These are phyloP conservation scores for Acephala macrosclerotiorum DNA, from an alignment of 2,329 filamentous ascomycete genomes.

Conservation along the genomic window DNA sequence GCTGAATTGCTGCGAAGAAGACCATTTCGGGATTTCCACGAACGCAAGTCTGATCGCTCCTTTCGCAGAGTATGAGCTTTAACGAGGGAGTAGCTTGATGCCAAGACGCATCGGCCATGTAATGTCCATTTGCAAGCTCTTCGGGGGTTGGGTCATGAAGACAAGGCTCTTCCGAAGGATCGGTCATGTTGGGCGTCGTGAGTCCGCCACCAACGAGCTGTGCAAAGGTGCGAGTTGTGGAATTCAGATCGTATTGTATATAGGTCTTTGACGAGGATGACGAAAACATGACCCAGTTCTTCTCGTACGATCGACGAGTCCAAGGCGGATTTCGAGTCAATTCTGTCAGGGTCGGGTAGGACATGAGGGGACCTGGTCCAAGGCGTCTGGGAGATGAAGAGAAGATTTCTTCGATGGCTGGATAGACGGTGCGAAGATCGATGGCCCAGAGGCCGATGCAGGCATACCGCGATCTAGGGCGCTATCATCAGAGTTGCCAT, in stretches of 20 bases:
- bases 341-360: conserved; percentile 45
- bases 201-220: conserved; percentile 35
- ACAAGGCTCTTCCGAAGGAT: conserved; percentile 31
- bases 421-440: conserved; percentile 35
- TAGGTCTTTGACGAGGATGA: conserved; percentile 43
- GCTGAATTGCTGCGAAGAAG: conserved; percentile 47
- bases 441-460: conserved; percentile 38
- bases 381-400: conserved; percentile 33
- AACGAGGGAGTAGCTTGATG: conserved; percentile 50
- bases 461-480: conserved; percentile 35
- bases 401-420: conserved; percentile 28
- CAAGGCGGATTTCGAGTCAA: conserved; percentile 47
- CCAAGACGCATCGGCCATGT: conserved; percentile 41
- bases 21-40: conserved; percentile 37
- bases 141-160: conserved; percentile 27
- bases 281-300: conserved; percentile 51
- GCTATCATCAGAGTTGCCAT: conserved; percentile 23
- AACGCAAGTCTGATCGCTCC: conserved; percentile 39
- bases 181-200: conserved; percentile 36
- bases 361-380: conserved; percentile 35
- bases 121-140: conserved; percentile 24
- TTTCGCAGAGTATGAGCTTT: conserved; percentile 46
- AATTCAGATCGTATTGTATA: conserved; percentile 47
- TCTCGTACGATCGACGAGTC: conserved; percentile 46
- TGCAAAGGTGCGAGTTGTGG: conserved; percentile 37